Base-by-base conservation (phyloP, 2,329 filamentous ascomycete genomes). In the Stenocarpella maydis region DNA sequence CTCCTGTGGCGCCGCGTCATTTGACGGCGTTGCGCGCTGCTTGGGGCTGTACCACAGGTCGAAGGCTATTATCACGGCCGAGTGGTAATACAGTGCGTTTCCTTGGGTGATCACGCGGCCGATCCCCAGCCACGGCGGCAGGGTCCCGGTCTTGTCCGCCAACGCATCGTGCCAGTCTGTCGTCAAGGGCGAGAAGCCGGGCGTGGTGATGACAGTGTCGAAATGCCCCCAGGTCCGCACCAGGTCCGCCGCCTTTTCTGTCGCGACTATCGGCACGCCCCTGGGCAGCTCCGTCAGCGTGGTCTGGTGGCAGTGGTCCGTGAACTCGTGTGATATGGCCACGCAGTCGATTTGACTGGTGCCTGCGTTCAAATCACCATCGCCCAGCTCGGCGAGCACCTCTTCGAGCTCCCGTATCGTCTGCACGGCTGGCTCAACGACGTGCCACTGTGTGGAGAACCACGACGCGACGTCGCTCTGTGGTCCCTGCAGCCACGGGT, bases 401-500 rank as follows among this genome's bases (percentile, higher is more conserved):
- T 80, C 79, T 55, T 90, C 85, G 8, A 92, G 80, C 65, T 88
- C 87, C 0, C 77, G 78, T 17, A 91, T 83, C 12, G 81, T 88
- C 73, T 84, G 80, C 15, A 90, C 82, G 15, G 82, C 83, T 64
- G 87, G 86, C 65, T 85, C 77, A 0, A 82, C 82, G 1, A 85
- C 82, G 75, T 92, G 90, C 83, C 85, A 90, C 77, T 92, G 90
- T 73, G 87, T 87, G 61, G 85, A 88, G 77, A 92, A 91, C 86
- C 89, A 91, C 53, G 80, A 78, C 2, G 87, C 87, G 12, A 91
- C 85, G 75, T 92, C 90, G 69, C 82, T 86, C 77, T 92, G 89
- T 0, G 86, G 83, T 3, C 89, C 89, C 19, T 82, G 78, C 2
- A 92, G 81, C 90, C 90, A 92, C 0, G 89, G 89, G 74, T 91